These are phyloP conservation scores for Huiozyma sinensis DNA, from an alignment of 805 yeast genomes.

Conservation along the genomic window DNA sequence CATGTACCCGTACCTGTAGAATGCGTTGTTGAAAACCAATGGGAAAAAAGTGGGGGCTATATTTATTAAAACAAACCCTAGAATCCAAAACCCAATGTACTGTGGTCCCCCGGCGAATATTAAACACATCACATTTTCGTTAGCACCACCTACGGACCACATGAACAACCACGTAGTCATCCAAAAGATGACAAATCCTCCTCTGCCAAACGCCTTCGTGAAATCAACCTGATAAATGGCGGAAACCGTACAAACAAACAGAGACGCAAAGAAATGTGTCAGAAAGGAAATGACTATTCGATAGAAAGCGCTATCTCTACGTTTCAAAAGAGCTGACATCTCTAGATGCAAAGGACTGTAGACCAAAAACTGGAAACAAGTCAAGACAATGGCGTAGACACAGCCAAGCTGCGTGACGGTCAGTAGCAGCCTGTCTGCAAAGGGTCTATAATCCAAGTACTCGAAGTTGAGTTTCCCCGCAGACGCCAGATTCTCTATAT, in stretches of 20 bases:
- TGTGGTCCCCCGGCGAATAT: conserved; percentile 50
- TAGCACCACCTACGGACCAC: conserved; percentile 69
- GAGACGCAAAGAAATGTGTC: conserved; percentile 45
- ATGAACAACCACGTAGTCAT: conserved; percentile 54
- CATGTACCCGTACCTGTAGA: conserved; percentile 55
- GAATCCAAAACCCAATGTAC: conserved; percentile 56
- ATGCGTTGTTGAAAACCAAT: conserved; percentile 41
- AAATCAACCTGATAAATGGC: conserved; percentile 60
- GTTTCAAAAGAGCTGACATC: conserved; percentile 36
- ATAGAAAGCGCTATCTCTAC: conserved; percentile 39
- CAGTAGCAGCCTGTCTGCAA: conserved; percentile 37
- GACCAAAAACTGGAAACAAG: conserved; percentile 60
- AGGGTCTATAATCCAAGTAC: conserved; percentile 39
- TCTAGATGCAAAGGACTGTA: conserved; percentile 44
- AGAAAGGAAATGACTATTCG: conserved; percentile 39
- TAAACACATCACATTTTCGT: conserved; percentile 51
- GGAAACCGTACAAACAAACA: conserved; percentile 49
- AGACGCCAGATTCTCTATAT: conserved; percentile 4
- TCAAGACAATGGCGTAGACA: conserved; percentile 56
- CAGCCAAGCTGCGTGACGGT: conserved; percentile 72
- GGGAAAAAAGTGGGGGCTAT: conserved; percentile 63
- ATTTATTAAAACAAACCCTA: conserved; percentile 58
- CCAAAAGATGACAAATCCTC: conserved; percentile 73
- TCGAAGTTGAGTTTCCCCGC: conserved; percentile 28
- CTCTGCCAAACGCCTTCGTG: conserved; percentile 46